Evolutionary conservation across 2,329 filamentous ascomycete species (phyloP).

Genomic region (Acarospora socialis): DNA sequence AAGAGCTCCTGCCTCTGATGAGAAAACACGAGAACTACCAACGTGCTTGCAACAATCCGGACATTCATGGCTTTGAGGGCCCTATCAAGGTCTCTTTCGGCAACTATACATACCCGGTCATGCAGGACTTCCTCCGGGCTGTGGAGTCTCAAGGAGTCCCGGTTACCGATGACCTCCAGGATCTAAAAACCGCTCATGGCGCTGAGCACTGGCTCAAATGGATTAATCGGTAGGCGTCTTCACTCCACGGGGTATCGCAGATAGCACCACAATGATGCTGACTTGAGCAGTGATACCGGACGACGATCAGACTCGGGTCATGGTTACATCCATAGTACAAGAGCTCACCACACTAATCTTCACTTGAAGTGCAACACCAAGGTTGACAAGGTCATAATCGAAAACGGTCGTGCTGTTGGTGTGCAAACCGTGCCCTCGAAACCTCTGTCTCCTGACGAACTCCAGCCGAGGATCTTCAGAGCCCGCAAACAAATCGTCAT

Average conservation of each 20-base stretch:
- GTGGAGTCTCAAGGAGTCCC: conserved; percentile 61
- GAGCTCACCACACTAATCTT: conserved; percentile 53
- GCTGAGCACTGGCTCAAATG: conserved; percentile 77
- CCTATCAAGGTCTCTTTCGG: conserved; percentile 74
- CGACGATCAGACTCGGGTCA: conserved; percentile 65
- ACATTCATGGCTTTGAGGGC: conserved; percentile 59
- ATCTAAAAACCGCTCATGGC: conserved; percentile 46
- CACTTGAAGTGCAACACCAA: conserved; percentile 64
- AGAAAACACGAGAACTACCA: conserved; percentile 72
- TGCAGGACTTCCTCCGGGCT: conserved; percentile 64
- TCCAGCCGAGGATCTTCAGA: conserved; percentile 43
- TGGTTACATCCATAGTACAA: conserved; percentile 63
- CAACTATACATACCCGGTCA: conserved; percentile 69
- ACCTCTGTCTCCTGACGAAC: conserved; percentile 43
- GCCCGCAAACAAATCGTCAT: conserved; percentile 64
- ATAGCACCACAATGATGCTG: conserved; percentile 1
- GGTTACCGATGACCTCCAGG: conserved; percentile 61
- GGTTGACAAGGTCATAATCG: conserved; percentile 61
- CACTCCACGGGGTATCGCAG: not conserved
- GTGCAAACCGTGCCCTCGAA: conserved; percentile 60
- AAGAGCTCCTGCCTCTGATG: conserved; percentile 63
- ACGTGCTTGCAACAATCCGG: conserved; percentile 45
- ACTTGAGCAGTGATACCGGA: conserved; percentile 36
- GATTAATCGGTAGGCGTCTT: conserved; percentile 51
- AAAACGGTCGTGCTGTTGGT: conserved; percentile 56